Conservation (phyloP, 306 rosid species). For the Arachis stenosperma region DNA sequence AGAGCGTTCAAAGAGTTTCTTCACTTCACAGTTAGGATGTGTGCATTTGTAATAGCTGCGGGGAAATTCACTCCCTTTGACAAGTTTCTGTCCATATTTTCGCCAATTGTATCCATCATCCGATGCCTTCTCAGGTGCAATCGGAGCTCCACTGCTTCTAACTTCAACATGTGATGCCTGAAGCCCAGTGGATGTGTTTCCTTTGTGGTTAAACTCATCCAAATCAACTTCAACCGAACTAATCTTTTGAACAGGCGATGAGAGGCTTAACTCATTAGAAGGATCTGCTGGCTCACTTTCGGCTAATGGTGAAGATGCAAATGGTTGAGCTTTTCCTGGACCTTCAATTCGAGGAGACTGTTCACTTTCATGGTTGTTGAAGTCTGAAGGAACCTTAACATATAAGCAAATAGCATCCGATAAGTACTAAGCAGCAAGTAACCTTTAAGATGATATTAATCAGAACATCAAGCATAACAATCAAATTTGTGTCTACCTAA, state of each 20-base stretch:
- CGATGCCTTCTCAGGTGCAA: conserved; percentile 57
- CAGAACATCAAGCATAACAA: conserved; percentile 33
- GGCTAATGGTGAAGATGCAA: conserved; percentile 52
- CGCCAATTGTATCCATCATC: conserved; percentile 99
- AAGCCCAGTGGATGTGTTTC: conserved; percentile 51
- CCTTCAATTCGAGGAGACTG: conserved; percentile 63
- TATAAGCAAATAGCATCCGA: conserved; percentile 53
- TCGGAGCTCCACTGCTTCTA: conserved; percentile 61
- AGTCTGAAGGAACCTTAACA: conserved; percentile 80
- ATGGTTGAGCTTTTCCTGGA: conserved; percentile 56
- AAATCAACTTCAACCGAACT: conserved; percentile 62
- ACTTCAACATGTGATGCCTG: conserved; percentile 62
- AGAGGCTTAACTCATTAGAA: conserved; percentile 63
- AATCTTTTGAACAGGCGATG: conserved; percentile 59
- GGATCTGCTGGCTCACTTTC: conserved; percentile 64
- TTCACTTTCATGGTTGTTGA: conserved; percentile 54
- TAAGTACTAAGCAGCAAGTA: conserved; percentile 40
- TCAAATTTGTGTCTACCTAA: conserved; percentile 15
- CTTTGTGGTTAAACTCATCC: conserved; percentile 64
- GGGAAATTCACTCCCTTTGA: conserved; percentile 97
- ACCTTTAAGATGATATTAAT: conserved; percentile 22
- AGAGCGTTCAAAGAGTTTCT: conserved; percentile 91
- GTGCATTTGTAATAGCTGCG: conserved; percentile 99
- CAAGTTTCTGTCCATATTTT: conserved; percentile 94
- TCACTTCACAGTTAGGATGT: conserved; percentile 98